Base-by-base conservation (phyloP, 805 yeast species). In the Vanderwaltozyma tropicalis region DNA sequence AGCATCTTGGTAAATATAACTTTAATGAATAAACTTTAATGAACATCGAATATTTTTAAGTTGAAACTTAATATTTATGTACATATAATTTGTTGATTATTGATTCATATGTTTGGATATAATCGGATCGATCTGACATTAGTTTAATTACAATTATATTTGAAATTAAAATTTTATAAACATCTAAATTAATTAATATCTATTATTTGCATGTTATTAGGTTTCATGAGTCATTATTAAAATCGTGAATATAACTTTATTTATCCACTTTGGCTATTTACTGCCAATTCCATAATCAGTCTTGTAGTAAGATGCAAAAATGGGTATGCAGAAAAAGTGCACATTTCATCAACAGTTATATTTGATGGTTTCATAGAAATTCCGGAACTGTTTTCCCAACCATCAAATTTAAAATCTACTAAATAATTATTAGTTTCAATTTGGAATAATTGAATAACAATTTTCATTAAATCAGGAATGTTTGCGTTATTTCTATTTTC, bases 381-480 rank as follows among this genome's bases (percentile, higher is more conserved):
- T 16, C 60, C 64, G 34, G 55, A 62, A 20, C 62, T 61, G 35
- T 63, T 69, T 55, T 88, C 96, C 95, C 96, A 89, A 1, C 97
- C 97, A 58, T 89, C 97, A 57, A 89, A 92, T 62, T 92, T 92
- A 68, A 92, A 92, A 61, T 92, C 98, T 9, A 92, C 97, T 36
- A 92, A 68, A 55, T 92, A 92, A 57, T 89, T 89, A 61, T 92
- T 89, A 32, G 95, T 95, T 57, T 92, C 98, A 45, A 92, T 69
- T 58, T 89, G 96, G 63, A 89, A 92, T 41, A 92, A 69, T 59
- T 92, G 98, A 41, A 92, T 92, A 52, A 88, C 92, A 96, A 92
- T 89, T 64, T 83, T 89, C 89, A 89, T 83, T 65, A 80, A 65
- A 57, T 86, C 94, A 8, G 86, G 83, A 14, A 70, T 67, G 12